phyloP scores from a whole-genome alignment of 257 asterid genomes.

The Rehmannia glutinosa region DNA sequence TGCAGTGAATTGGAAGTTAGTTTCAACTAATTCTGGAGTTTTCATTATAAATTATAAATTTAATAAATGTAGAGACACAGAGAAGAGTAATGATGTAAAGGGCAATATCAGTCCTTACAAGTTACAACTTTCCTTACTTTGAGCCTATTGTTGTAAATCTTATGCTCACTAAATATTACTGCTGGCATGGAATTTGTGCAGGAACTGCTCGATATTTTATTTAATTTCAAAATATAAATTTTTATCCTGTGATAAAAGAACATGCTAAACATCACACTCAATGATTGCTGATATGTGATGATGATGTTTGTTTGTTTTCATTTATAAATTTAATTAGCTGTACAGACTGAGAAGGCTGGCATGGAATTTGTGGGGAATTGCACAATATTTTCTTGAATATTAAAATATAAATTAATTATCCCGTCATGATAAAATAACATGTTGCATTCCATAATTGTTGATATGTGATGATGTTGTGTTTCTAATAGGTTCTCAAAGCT shows the following conservation, averaged over 20 bases:
- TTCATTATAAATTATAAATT: too few species aligned
- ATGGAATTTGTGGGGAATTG: background rate
- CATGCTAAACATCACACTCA: background rate
- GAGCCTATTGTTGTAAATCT: background rate
- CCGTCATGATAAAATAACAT: background rate
- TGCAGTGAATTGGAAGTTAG: too few species aligned
- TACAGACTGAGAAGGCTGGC: too few species aligned
- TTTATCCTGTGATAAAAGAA: background rate
- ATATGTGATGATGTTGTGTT: slow-evolving; percentile 6
- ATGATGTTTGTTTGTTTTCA: too few species aligned
- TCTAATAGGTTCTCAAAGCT: slow-evolving; percentile 67
- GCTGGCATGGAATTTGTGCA: background rate
- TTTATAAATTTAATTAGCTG: too few species aligned
- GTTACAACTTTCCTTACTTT: background rate
- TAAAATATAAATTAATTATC: background rate
- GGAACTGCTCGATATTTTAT: background rate
- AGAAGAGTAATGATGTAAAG: background rate
- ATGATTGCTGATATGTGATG: too few species aligned
- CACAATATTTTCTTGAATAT: background rate
- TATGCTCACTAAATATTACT: background rate
- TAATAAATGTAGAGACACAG: too few species aligned
- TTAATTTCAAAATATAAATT: background rate
- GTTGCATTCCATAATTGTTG: background rate
- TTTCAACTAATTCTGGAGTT: too few species aligned
- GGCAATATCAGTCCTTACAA: background rate